phyloP scores from a whole-genome alignment of 2,329 filamentous ascomycete species.

The Claviceps cyperi region DNA sequence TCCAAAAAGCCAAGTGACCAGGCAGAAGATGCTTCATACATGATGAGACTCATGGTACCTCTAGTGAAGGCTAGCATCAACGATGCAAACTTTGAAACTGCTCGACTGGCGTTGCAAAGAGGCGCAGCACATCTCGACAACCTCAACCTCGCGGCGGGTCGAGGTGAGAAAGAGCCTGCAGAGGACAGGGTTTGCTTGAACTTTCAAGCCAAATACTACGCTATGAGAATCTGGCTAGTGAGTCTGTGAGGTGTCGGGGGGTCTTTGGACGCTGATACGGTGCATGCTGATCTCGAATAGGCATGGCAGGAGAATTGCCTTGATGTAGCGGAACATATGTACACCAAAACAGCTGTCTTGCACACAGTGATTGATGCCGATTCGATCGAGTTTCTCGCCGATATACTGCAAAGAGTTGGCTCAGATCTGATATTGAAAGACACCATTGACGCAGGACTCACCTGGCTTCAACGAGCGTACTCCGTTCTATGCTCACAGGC shows the following conservation, averaged over 20 bases:
- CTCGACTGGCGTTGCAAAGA: constrained; percentile 46
- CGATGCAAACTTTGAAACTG: constrained; percentile 40
- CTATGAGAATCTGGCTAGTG: constrained; percentile 53
- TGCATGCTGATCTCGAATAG: constrained; percentile 26
- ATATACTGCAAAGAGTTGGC: constrained; percentile 61
- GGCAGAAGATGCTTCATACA: constrained; percentile 31
- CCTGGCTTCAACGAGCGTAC: constrained; percentile 61
- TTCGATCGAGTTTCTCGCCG: constrained; percentile 46
- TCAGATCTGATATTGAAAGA: constrained; percentile 37
- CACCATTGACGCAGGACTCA: constrained; percentile 40
- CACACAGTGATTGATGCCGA: constrained; percentile 27
- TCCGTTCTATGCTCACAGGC: constrained; percentile 39
- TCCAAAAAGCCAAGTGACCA: constrained; percentile 12
- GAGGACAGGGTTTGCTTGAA: constrained; percentile 2
- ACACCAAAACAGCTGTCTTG: constrained; percentile 38
- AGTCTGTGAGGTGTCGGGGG: constrained; percentile 10
- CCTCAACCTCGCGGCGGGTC: not conserved
- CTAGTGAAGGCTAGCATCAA: constrained; percentile 39
- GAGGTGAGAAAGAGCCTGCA: constrained; percentile 1
- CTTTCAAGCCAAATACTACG: constrained; percentile 47
- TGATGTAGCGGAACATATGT: constrained; percentile 69
- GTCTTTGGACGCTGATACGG: no score
- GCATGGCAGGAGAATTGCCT: constrained; percentile 59
- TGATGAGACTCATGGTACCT: constrained; percentile 55
- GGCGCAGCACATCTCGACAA: constrained; percentile 26